Evolutionary conservation across 352 stramenopile genomes (phyloP).

Genomic region (Globisporangium mamillatum): DNA sequence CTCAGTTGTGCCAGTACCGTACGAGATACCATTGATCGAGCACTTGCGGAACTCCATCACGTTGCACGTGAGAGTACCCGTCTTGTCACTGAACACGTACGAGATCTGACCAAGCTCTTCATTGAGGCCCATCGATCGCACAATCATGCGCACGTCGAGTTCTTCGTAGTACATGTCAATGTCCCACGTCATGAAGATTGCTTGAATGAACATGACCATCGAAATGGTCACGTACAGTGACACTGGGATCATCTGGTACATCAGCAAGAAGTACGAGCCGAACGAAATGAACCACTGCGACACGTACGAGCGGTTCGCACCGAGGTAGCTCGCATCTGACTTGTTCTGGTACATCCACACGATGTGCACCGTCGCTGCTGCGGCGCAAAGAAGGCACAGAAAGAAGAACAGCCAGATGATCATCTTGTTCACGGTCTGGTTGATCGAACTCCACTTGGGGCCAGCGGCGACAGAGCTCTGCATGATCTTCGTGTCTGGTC

Average conservation of each 20-base stretch:
- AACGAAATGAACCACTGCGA: constrained; percentile 81
- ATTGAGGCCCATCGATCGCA: constrained; percentile 82
- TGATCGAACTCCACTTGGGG: constrained; percentile 83
- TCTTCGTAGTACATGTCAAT: constrained; percentile 91
- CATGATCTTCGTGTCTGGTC: constrained; percentile 84
- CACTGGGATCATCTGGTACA: constrained; percentile 97
- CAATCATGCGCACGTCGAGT: constrained; percentile 85
- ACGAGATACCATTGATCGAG: constrained; percentile 90
- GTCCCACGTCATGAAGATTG: constrained; percentile 92
- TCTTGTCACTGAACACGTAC: constrained; percentile 93
- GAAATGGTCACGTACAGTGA: constrained; percentile 98
- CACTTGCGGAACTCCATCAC: constrained; percentile 95
- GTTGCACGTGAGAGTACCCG: constrained; percentile 92
- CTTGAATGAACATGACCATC: constrained; percentile 94
- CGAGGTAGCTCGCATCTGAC: constrained; percentile 47
- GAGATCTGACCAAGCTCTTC: constrained; percentile 92
- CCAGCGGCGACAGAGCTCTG: constrained; percentile 56
- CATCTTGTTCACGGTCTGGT: constrained; percentile 76
- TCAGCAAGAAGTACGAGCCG: constrained; percentile 93
- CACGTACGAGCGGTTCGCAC: constrained; percentile 38
- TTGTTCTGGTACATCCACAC: constrained; percentile 59
- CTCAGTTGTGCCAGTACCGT: constrained; percentile 87
- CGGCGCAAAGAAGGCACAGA: constrained; percentile 52
- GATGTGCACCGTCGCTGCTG: constrained; percentile 56
- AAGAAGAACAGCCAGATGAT: constrained; percentile 77